These are phyloP conservation scores for Fusarium redolens DNA, from an alignment of 2,329 filamentous ascomycete genomes.

Conservation along the genomic window DNA sequence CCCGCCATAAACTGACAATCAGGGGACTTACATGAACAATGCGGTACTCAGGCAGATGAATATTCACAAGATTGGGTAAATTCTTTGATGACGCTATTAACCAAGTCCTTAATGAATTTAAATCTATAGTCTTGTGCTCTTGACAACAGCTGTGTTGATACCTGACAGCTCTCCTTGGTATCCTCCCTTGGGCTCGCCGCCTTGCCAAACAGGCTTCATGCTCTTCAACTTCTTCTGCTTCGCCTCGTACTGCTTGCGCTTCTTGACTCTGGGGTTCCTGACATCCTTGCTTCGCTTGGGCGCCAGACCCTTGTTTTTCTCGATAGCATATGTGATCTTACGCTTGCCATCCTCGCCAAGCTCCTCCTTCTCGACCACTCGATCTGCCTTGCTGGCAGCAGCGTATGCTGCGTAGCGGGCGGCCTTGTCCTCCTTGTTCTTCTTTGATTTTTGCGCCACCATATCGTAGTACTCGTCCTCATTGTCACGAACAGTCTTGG, in stretches of 20 bases:
- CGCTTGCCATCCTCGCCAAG: slow-evolving; percentile 88
- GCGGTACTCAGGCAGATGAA: background rate
- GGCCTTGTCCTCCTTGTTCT: slow-evolving; percentile 79
- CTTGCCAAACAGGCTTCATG: slow-evolving; percentile 87
- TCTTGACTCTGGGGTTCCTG: slow-evolving; percentile 96
- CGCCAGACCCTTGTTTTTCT: slow-evolving; percentile 96
- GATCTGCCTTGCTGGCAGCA: slow-evolving; percentile 71
- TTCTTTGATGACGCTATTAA: slow-evolving; percentile 31
- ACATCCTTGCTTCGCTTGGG: slow-evolving; percentile 94
- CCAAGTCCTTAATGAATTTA: slow-evolving; percentile 16
- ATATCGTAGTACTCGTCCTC: slow-evolving; percentile 91
- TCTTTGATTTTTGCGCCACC: slow-evolving; percentile 75
- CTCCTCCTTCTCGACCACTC: slow-evolving; percentile 73
- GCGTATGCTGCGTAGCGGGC: slow-evolving; percentile 66
- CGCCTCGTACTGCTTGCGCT: slow-evolving; percentile 94
- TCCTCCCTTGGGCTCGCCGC: slow-evolving; percentile 83
- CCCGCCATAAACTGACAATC: background rate
- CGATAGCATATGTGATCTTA: slow-evolving; percentile 91
- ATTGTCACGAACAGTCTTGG: slow-evolving; percentile 64
- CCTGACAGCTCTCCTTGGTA: slow-evolving; percentile 94
- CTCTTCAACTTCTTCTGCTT: slow-evolving; percentile 97
- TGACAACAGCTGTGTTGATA: slow-evolving; percentile 93
- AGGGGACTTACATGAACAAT: slow-evolving; percentile 7
- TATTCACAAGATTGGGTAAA: background rate
- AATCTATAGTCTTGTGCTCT: slow-evolving; percentile 86